Evolutionary conservation across 208 protist genomes (phyloP), one percentile per base, ranked within the genome.

Genomic region (Crithidia sp.): DNA sequence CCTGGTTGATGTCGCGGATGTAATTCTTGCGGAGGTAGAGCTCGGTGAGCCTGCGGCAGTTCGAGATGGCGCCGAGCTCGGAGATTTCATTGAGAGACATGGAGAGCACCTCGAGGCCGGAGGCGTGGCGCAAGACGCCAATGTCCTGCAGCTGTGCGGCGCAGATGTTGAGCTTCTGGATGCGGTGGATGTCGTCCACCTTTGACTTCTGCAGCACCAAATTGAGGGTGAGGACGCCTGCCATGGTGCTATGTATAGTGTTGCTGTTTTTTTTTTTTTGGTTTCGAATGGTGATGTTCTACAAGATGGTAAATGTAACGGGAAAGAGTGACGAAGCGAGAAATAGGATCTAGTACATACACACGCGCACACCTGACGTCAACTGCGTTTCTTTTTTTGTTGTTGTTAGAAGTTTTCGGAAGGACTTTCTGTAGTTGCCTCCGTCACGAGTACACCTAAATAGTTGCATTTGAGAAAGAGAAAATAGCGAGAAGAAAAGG

Each of bases 111-210:
- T 98, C 86, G 17, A 98, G 67, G 60, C 85, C 90, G 16, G 45
- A 37, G 4, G 90, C 84, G 43, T 90, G 73, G 2, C 86, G 77
- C 6, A 98, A 61, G 4, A 96, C 82, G 62, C 90, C 90, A 73
- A 98, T 95, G 64, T 97, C 92, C 52, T 83, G 80, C 4, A 97
- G 68, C 58, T 96, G 85, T 14, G 83, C 83, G 0, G 89, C 86
- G 63, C 94, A 98, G 16, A 98, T 88, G 70, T 97, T 97, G 0
- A 97, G 76, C 66, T 95, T 95, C 53, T 81, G 75, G 5, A 97
- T 85, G 44, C 91, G 89, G 40, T 63, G 69, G 12, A 96, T 84
- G 56, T 90, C 90, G 50, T 95, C 92, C 19, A 90, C 78, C 69
- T 92, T 94, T 7, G 92, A 84, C 82, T 93, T 94, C 70, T 94